Percentiles rank a stretch among this genome's conserved stretches.
phyloP scores from a whole-genome alignment of 2,329 filamentous ascomycete genomes.

The Pseudocercospora crystallina region DNA sequence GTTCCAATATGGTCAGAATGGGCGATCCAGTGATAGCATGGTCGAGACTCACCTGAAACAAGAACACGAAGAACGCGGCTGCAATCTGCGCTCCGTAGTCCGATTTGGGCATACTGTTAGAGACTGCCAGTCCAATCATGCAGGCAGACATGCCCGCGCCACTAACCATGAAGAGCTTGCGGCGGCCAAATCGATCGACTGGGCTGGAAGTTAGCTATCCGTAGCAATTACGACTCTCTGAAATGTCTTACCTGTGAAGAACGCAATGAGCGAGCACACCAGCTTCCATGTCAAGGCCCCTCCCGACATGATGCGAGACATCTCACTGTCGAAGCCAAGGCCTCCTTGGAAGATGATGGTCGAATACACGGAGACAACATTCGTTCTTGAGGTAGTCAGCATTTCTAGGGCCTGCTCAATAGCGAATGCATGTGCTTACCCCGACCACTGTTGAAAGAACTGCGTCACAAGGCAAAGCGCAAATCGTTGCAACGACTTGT shows the following conservation, averaged over 20 bases:
- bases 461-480: constrained; percentile 50
- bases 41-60: constrained; percentile 14
- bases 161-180: constrained; percentile 24
- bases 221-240: too few relatives aligned
- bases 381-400: too few relatives aligned
- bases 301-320: constrained; percentile 43
- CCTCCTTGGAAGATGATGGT: constrained; percentile 26
- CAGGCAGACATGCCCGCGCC: constrained; percentile 24
- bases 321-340: constrained; percentile 39
- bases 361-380: constrained; percentile 27
- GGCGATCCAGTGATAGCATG: background rate
- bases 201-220: too few relatives aligned
- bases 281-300: constrained; percentile 26
- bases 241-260: too few relatives aligned
- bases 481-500: constrained; percentile 52
- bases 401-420: too few relatives aligned
- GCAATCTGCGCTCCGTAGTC: constrained; percentile 33
- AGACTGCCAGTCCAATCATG: constrained; percentile 46
- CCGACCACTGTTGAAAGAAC: constrained; percentile 52
- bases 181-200: constrained; percentile 24
- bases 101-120: constrained; percentile 40
- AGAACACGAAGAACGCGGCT: constrained; percentile 36
- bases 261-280: background rate
- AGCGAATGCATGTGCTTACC: too few relatives aligned
- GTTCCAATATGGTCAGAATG: too few relatives aligned